phyloP scores from a whole-genome alignment of 345 rosid genomes.

The Citrus unshiu region DNA sequence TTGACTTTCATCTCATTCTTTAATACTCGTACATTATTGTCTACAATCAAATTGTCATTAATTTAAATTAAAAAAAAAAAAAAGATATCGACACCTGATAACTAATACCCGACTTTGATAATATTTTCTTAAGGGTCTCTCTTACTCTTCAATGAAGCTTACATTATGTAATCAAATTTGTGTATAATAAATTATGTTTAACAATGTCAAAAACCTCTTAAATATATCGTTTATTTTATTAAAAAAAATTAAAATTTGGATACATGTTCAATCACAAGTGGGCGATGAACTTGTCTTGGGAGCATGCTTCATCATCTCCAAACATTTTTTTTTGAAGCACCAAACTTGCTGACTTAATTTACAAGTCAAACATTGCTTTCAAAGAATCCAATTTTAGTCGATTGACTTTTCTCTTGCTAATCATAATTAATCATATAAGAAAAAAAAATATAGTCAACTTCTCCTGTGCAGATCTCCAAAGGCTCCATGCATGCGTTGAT shows the following conservation, averaged over 20 bases:
- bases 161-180: neutral
- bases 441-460: neutral
- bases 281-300: neutral
- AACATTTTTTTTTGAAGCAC: neutral
- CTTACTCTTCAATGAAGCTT: neutral
- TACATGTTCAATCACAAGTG: neutral
- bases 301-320: neutral
- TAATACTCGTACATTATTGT: no score
- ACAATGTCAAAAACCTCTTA: neutral
- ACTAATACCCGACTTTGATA: neutral
- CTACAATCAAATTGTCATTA: no score
- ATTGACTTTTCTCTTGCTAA: neutral
- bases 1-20: neutral
- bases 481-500: neutral
- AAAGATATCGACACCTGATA: no score
- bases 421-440: neutral
- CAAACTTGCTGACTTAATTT: neutral
- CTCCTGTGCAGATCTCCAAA: neutral
- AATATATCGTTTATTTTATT: no score
- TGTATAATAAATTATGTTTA: no score
- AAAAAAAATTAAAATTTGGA: neutral
- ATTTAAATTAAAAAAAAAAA: no score
- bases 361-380: neutral
- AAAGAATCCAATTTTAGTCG: neutral
- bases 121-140: neutral